Base-by-base conservation (phyloP, 352 stramenopile genomes). In the Phytophthora palmivora region DNA sequence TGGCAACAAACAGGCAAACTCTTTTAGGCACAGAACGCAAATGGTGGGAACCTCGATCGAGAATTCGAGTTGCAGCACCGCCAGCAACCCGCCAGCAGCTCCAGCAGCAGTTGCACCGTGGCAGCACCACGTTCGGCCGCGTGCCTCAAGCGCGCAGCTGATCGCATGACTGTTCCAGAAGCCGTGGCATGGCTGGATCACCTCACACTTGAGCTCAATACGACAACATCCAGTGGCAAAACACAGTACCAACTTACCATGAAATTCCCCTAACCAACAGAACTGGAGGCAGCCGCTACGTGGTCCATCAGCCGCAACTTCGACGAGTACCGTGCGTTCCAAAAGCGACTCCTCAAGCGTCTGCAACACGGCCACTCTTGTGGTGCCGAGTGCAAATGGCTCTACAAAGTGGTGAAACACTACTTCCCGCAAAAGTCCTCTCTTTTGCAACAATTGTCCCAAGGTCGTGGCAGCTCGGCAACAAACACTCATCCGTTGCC, bases 331-430 rank as follows among this genome's bases (percentile, higher is more conserved):
- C 53, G 64, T 5, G 50, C 38, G 5, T 84, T 90, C 49, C 81
- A 84, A 45, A 67, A 80, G 46, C 67, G 70, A 2, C 61, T 90
- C 11, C 51, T 85, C 2, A 74, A 76, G 47, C 56, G 58, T 26
- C 58, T 90, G 61, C 58, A 79, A 36, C 74, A 74, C 33, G 83
- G 80, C 39, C 83, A 92, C 57, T 68, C 57, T 33, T 92, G 80
- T 55, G 67, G 66, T 34, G 76, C 80, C 42, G 78, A 90, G 49
- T 92, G 83, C 69, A 73, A 69, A 34, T 92, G 72, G 74, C 62
- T 92, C 19, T 84, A 86, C 66, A 80, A 74, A 37, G 82, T 88
- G 41, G 53, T 88, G 12, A 81, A 82, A 43, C 68, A 80, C 51
- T 82, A 84, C 51, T 92, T 90, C 51, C 83, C 83, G 12, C 72